Percentiles rank a stretch among this genome's conserved stretches.
These are phyloP conservation scores for Gynandropsis gynandra DNA, from an alignment of 345 rosid genomes.

Conservation along the genomic window DNA sequence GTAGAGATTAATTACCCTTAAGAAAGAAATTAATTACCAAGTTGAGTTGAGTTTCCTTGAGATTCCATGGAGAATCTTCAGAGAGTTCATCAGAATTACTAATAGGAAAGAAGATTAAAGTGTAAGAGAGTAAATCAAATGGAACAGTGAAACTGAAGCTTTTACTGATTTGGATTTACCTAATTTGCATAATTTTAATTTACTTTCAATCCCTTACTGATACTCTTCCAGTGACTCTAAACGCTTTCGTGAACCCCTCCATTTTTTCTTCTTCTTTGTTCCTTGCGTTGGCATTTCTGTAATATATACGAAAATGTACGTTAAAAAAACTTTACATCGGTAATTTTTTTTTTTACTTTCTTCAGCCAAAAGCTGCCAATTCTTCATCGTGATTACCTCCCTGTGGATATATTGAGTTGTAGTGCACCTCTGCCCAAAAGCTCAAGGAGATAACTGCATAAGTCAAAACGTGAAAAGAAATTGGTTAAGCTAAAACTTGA, in stretches of 20 bases:
- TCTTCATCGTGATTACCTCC: constrained; percentile 28
- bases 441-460: constrained; percentile 50
- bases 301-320: no score
- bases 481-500: neutral
- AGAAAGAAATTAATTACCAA: no score
- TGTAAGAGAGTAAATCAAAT: no score
- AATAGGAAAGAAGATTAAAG: no score
- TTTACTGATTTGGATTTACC: no score
- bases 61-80: no score
- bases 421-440: constrained; percentile 64
- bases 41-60: no score
- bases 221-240: constrained; percentile 25
- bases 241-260: constrained; percentile 33
- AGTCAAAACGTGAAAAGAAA: neutral
- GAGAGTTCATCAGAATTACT: no score
- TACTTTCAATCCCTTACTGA: constrained; percentile 19
- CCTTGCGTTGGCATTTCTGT: constrained; percentile 39
- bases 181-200: no score
- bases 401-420: constrained; percentile 47
- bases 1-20: no score
- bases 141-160: no score
- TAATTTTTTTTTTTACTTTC: neutral
- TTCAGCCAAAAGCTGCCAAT: neutral
- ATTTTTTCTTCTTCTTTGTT: constrained; percentile 43
- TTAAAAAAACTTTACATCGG: neutral